A percentile compares a stretch with the other conserved stretches of the same genome.
These are phyloP conservation scores for Pueraria montana DNA, from an alignment of 306 rosid species.

Conservation along the genomic window DNA sequence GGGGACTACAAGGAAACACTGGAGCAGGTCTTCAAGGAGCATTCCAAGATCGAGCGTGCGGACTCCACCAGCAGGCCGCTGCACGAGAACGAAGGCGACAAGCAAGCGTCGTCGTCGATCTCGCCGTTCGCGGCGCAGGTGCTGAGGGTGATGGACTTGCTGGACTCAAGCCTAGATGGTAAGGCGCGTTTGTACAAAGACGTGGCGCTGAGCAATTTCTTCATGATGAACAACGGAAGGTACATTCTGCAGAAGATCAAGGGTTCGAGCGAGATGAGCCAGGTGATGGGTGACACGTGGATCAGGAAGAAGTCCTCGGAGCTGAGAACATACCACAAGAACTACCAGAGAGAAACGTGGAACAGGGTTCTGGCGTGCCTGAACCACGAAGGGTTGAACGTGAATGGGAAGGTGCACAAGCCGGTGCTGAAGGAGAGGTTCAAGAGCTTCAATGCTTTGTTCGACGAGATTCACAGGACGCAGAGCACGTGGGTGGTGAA, in stretches of 20 bases:
- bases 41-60: conserved; percentile 54
- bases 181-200: conserved; percentile 76
- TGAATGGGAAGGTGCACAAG: conserved; percentile 77
- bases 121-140: conserved; percentile 66
- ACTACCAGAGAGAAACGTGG: conserved; percentile 86
- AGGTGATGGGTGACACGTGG: conserved; percentile 83
- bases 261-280: conserved; percentile 64
- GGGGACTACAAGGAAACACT: conserved; percentile 61
- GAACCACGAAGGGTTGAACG: conserved; percentile 68
- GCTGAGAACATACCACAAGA: conserved; percentile 78
- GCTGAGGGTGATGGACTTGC: conserved; percentile 67
- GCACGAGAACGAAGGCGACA: conserved; percentile 2
- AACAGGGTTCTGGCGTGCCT: conserved; percentile 64
- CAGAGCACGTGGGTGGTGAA: conserved; percentile 95
- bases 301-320: conserved; percentile 74
- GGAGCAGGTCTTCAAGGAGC: conserved; percentile 62
- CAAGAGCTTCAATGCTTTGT: conserved; percentile 74
- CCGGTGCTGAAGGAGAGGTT: conserved; percentile 87
- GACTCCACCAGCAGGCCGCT: conserved; percentile 58
- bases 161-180: conserved; percentile 68
- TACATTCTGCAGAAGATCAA: conserved; percentile 87
- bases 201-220: conserved; percentile 65
- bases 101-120: conserved; percentile 54
- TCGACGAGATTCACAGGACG: conserved; percentile 91
- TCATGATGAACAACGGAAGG: conserved; percentile 96